Base-by-base conservation (phyloP, 306 rosid species). In the Canavalia ensiformis region DNA sequence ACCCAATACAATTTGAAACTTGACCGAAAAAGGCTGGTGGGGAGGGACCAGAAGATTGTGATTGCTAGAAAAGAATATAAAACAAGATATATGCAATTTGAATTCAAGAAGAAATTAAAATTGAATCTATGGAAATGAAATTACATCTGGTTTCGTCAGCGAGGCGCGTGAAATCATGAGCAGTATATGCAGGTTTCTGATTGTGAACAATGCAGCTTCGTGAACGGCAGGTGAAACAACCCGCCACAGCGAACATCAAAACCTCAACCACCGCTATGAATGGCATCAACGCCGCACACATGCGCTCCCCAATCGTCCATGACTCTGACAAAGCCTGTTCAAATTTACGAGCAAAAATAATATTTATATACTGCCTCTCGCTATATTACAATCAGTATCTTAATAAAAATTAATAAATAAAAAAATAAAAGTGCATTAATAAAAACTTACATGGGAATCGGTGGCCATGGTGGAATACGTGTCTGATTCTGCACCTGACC, bases 131-230 rank as follows among this genome's bases (percentile, higher is more conserved):
- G 64, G 64, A 65, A 30, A 7, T 31, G 37, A 7, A 50, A 28
- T 74, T 89, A 94, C 98, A 94, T 79, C 82, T 83, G 29, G 97
- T 87, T 84, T 91, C 92, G 1, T 68, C 5, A 42, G 97, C 85
- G 3, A 94, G 93, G 9, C 33, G 84, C 1, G 59, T 5, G 30
- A 86, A 71, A 18, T 92, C 90, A 2, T 28, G 2, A 49, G 10
- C 68, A 49, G 76, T 33, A 25, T 29, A 56, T 29, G 54, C n/a
- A 47, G 18, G 13, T 44, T 86, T 86, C 45, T 65, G 42, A 68
- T 65, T 8, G 9, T 8, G 39, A 65, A 35, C 1, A 66, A 46
- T 0, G 9, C 58, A 39, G 13, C 50, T 54, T 18, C 45, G 30
- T n/a, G 83, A 71, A 13, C 74, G 59, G 77, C 2, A 10, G 49